Conservation (phyloP, 352 stramenopile genomes). For the Globisporangium echinulatum region DNA sequence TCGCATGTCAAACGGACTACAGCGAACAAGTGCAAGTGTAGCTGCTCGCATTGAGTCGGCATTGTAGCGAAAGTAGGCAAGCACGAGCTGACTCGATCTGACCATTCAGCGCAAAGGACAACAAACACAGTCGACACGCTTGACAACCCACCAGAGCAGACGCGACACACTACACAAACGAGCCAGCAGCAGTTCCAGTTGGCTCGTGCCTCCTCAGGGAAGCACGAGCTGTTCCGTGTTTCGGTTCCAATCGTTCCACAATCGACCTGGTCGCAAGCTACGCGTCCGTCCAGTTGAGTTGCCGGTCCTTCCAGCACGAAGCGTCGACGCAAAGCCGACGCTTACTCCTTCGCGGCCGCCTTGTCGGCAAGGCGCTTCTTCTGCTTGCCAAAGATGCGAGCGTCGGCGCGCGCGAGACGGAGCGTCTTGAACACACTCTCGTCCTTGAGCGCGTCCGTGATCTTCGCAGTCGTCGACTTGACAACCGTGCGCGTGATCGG, state of each 20-base stretch:
- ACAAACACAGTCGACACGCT: not conserved
- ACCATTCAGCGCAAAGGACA: not conserved
- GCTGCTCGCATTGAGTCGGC: no score
- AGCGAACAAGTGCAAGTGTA: no score
- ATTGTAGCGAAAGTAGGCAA: no score
- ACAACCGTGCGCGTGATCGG: conserved; percentile 68
- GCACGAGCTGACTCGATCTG: no score
- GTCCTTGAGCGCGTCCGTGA: conserved; percentile 87
- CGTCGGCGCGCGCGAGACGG: conserved; percentile 78
- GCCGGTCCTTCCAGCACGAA: no score
- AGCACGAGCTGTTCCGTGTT: not conserved
- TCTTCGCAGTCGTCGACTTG: conserved; percentile 73
- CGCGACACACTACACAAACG: no score
- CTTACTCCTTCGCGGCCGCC: conserved; percentile 79
- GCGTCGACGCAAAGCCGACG: conserved; percentile 2
- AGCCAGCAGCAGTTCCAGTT: conserved; percentile 3
- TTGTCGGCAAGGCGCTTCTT: conserved; percentile 88
- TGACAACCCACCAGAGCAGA: no score
- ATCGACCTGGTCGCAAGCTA: conserved; percentile 26
- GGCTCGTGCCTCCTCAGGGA: not conserved
- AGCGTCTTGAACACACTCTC: conserved; percentile 77
- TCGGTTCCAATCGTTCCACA: conserved; percentile 56
- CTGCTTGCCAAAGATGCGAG: conserved; percentile 84
- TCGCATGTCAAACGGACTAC: no score
- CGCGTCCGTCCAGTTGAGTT: no score